These are phyloP conservation scores for Carex kokanica DNA, from an alignment of 176 grass and related monocot species.

Conservation along the genomic window DNA sequence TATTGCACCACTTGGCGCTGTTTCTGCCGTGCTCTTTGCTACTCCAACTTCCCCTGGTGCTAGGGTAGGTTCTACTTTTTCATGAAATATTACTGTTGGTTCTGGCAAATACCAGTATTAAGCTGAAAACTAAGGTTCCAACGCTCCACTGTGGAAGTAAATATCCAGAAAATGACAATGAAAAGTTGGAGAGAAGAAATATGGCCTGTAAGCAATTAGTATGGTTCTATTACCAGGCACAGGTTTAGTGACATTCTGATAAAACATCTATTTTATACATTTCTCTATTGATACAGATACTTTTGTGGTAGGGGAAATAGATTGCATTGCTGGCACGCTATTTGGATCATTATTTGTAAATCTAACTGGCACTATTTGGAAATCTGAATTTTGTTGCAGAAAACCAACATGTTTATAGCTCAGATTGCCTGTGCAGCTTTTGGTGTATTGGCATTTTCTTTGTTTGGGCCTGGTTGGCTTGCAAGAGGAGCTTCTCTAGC, in stretches of 20 bases:
- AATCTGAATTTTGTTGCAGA: conserved; percentile 55
- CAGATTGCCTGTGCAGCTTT: conserved; percentile 77
- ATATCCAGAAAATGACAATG: neutral
- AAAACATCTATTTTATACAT: neutral
- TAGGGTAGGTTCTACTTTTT: conserved; percentile 37
- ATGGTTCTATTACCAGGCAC: neutral
- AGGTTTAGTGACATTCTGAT: neutral
- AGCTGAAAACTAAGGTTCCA: neutral
- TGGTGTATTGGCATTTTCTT: conserved; percentile 71
- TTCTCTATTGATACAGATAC: neutral
- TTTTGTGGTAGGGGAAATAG: neutral
- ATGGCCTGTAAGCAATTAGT: neutral
- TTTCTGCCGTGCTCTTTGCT: conserved; percentile 72
- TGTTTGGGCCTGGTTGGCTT: conserved; percentile 89
- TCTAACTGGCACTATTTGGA: neutral
- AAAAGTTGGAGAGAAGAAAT: neutral
- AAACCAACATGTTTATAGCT: conserved; percentile 81
- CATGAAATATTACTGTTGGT: neutral
- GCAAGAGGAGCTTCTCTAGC: conserved; percentile 78
- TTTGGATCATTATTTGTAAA: neutral
- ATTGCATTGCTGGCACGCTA: neutral
- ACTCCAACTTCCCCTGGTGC: conserved; percentile 59
- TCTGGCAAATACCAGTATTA: neutral
- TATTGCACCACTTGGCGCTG: conserved; percentile 85
- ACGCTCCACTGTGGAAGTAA: neutral